Evolutionary conservation across 139 green algal genomes (phyloP).

Genomic region (Micractinium conductrix): DNA sequence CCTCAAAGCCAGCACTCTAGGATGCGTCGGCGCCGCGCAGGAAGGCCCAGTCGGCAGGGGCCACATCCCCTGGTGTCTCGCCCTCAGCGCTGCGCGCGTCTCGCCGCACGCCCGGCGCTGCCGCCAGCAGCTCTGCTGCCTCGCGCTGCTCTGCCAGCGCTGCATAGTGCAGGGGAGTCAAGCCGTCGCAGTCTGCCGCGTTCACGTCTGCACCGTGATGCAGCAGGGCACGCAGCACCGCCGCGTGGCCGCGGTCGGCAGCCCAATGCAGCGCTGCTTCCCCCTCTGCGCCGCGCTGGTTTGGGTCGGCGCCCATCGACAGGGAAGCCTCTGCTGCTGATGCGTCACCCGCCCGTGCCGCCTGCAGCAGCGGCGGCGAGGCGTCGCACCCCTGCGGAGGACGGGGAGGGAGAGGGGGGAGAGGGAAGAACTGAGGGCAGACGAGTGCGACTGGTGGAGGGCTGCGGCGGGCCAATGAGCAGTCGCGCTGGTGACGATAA

Average conservation of each 20-base stretch:
- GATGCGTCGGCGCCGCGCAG: background rate
- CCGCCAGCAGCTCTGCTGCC: slow-evolving; percentile 36
- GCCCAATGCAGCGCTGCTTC: slow-evolving; percentile 47
- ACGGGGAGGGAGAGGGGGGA: no score
- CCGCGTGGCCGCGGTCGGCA: slow-evolving; percentile 35
- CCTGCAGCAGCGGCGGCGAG: slow-evolving; percentile 4
- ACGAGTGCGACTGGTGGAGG: background rate
- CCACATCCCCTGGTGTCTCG: slow-evolving; percentile 9
- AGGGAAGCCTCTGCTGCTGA: slow-evolving; percentile 17
- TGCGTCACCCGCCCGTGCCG: slow-evolving; percentile 38
- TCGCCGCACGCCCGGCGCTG: slow-evolving; percentile 5
- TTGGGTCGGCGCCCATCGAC: slow-evolving; percentile 3
- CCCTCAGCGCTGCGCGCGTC: background rate
- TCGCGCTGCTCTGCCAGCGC: slow-evolving; percentile 50
- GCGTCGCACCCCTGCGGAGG: background rate
- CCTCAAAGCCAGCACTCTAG: no score
- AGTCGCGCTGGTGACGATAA: no score
- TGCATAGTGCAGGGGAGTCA: slow-evolving; percentile 68
- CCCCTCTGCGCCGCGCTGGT: slow-evolving; percentile 32
- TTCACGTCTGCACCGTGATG: slow-evolving; percentile 37
- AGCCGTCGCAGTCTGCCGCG: slow-evolving; percentile 56
- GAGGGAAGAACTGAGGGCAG: background rate
- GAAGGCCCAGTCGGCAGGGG: slow-evolving; percentile 12
- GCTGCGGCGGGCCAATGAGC: no score
- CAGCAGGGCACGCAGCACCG: background rate